Evolutionary conservation across 345 rosid species (phyloP).

Genomic region (Hibiscus mutabilis): DNA sequence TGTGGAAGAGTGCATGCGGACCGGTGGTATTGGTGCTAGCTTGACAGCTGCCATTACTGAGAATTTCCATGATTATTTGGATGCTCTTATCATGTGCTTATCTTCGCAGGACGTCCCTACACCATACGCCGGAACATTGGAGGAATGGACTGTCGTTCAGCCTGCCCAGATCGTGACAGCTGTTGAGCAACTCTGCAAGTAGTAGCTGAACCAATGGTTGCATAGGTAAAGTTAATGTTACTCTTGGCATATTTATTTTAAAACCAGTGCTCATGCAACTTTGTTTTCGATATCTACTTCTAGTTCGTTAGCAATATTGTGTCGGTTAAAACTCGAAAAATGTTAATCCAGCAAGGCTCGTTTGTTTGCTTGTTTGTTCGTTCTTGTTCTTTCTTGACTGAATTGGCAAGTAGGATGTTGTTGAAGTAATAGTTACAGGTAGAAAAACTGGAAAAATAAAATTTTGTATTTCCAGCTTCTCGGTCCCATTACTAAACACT

Average conservation of each 20-base stretch:
- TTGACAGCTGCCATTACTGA: slow-evolving; percentile 80
- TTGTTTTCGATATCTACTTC: slow-evolving; percentile 7
- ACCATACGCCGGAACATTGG: slow-evolving; percentile 85
- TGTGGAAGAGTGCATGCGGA: slow-evolving; percentile 95
- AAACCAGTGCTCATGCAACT: slow-evolving; percentile 4
- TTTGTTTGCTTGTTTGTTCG: too few species aligned
- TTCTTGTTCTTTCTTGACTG: slow-evolving; percentile 6
- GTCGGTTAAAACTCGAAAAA: slow-evolving; percentile 8
- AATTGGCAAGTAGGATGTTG: neutral
- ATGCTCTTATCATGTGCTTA: slow-evolving; percentile 78
- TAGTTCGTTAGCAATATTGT: slow-evolving; percentile 21
- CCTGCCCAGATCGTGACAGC: slow-evolving; percentile 93
- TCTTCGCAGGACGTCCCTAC: slow-evolving; percentile 96
- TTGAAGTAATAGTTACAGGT: neutral
- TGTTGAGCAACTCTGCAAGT: slow-evolving; percentile 84
- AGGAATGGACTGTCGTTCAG: slow-evolving; percentile 89
- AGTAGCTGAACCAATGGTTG: slow-evolving; percentile 17
- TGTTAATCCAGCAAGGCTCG: slow-evolving; percentile 2
- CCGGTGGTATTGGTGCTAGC: slow-evolving; percentile 95
- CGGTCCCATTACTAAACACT: neutral
- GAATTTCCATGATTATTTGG: slow-evolving; percentile 85
- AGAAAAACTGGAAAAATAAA: neutral
- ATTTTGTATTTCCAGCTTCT: too few species aligned
- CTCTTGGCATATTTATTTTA: neutral
- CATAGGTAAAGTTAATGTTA: slow-evolving; percentile 10